Base-by-base conservation (phyloP, 495 filamentous ascomycete genomes). In the Articulospora tetracladia region DNA sequence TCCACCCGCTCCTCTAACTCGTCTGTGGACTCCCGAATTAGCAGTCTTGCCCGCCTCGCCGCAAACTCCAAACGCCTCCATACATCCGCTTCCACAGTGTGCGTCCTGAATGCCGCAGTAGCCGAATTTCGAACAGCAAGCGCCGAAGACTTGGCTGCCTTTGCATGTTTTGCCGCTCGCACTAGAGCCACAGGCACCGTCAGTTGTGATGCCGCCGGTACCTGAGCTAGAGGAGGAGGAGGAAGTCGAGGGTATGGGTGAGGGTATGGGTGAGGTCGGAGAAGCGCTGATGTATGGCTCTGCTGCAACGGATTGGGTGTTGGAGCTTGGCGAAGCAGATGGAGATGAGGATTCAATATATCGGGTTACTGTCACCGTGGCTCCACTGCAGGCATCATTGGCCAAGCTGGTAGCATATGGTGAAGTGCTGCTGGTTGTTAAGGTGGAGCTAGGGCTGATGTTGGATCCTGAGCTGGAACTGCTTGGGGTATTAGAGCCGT, bases 11-110 rank as follows among this genome's bases (percentile, higher is more conserved):
- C 4, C n/a, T n/a, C n/a, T n/a, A 7, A 7, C 30, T 13, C 30
- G 39, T 17, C n/a, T 44, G n/a, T 13, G 6, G 13, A 32, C 30
- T 6, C 30, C 30, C 30, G 30, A 13, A 13, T 44, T 44, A 11
- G 39, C 39, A 12, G 39, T 44, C 39, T 44, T 44, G 3, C 39
- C 39, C 8, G 39, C 39, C 4, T 44, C 39, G 15, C 39, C 39
- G 17, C 39, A 44, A n/a, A 19, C 13, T 25, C 64, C 64, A 49
- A 58, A 60, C 1, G 3, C 52, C 48, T 46, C 25, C 28, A 25
- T 23, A 36, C 64, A 67, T 26, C 64, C 64, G 27, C 26, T 53
- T 4, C 57, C 60, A 25, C 57, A 59, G 48, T 53, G 36, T 1
- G 48, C 30, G 1, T 28, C 32, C 2, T 20, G 24, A 32, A 51